Evolutionary conservation across 208 protist genomes (phyloP), one percentile per base, ranked within the genome.

Genomic region (Wallacemonas sp.): DNA sequence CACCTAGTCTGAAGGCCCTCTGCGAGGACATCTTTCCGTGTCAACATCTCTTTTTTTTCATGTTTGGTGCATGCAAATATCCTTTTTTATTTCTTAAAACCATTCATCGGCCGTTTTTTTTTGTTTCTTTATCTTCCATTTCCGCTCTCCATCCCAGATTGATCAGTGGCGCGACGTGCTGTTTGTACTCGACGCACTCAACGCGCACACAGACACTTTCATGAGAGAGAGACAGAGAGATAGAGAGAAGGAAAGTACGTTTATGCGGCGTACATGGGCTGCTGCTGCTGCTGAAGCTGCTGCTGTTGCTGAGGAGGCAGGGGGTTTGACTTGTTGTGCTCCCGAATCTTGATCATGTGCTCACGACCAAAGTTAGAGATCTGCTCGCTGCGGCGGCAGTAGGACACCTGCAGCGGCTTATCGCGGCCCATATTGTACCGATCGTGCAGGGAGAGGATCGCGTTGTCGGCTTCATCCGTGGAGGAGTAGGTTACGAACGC

Each of bases 351-450:
- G 22, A 81, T 59, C 25, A 82, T 84, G 65, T 93, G 87, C 52
- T 82, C 65, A 44, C 67, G 76, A 20, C 87, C 87, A 64, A 88
- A 93, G 18, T 74, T 59, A 2, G 83, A 90, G 33, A 89, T 86
- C 28, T 67, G 32, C 31, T 90, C 81, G 20, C 76, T 87, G 41
- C 73, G 76, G 20, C 70, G 73, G 61, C 84, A 88, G 76, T 93
- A 93, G 3, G 79, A 85, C 33, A 93, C 87, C 70, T 93, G 87
- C 55, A 90, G 77, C 32, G 81, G 81, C 61, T 82, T 82, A n/a
- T 88, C 87, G 10, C 83, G 72, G n/a, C 80, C 84, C 87, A 93
- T 90, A 62, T 79, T 82, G 72, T 88, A 90, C 14, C 67, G 74
- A 46, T 82, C 71, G 50, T 93, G 87, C 48, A 91, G 67, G 1